Evolutionary conservation across 2,329 filamentous ascomycete genomes (phyloP).

Genomic region (Nigrograna mackinnonii): DNA sequence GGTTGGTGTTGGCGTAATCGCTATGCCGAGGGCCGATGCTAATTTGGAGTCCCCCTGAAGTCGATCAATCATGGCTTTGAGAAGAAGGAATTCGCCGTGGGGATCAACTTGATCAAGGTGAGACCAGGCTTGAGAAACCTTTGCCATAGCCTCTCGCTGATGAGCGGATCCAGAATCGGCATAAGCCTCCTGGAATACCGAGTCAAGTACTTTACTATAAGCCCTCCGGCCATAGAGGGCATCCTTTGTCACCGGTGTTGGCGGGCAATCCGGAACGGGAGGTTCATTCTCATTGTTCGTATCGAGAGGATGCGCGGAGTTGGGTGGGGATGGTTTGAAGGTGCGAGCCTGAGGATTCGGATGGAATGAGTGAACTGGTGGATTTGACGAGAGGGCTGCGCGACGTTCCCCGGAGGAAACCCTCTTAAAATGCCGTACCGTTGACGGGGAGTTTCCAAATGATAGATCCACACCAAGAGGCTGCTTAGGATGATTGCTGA

Average conservation of each 20-base stretch:
- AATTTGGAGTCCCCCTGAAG: slow-evolving; percentile 73
- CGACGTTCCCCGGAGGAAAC: slow-evolving; percentile 68
- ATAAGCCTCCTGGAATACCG: slow-evolving; percentile 81
- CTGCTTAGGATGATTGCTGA: slow-evolving; percentile 60
- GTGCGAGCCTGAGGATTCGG: slow-evolving; percentile 41
- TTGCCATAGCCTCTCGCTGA: slow-evolving; percentile 84
- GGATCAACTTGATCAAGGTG: slow-evolving; percentile 85
- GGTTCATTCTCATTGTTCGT: slow-evolving; percentile 66
- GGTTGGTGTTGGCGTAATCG: slow-evolving; percentile 28
- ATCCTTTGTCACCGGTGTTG: slow-evolving; percentile 68
- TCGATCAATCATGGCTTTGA: slow-evolving; percentile 76
- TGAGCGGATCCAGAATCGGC: slow-evolving; percentile 71
- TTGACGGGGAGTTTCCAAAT: slow-evolving; percentile 91
- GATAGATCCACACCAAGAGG: slow-evolving; percentile 88
- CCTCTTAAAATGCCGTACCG: slow-evolving; percentile 86
- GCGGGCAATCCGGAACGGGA: slow-evolving; percentile 53
- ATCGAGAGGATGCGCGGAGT: slow-evolving; percentile 30
- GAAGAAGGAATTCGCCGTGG: slow-evolving; percentile 83
- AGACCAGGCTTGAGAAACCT: slow-evolving; percentile 83
- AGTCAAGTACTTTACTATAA: slow-evolving; percentile 81
- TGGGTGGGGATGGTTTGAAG: slow-evolving; percentile 40
- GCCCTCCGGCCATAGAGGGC: slow-evolving; percentile 78
- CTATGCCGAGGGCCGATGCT: slow-evolving; percentile 46
- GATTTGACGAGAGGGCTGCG: slow-evolving; percentile 34
- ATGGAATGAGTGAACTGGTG: slow-evolving; percentile 29